phyloP scores from a whole-genome alignment of 371 early-diverging fungal genomes.

The Syncephalastrum contaminatum region DNA sequence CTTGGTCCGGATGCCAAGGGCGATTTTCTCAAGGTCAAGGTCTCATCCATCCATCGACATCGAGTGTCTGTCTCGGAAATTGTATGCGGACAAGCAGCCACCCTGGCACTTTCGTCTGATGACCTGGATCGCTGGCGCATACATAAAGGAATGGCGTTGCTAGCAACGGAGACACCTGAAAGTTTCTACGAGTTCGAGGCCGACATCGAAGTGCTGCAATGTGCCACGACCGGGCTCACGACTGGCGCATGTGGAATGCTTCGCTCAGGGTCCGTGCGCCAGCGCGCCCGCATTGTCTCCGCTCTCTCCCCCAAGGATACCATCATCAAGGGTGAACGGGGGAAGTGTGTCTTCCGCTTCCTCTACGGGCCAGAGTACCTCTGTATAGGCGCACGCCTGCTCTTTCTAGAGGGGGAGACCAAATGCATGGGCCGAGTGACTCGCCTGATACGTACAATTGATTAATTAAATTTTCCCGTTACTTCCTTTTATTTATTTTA shows the following conservation, averaged over 20 bases:
- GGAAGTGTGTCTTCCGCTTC: conserved; percentile 68
- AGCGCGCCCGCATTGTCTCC: conserved; percentile 65
- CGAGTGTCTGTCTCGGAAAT: conserved; percentile 72
- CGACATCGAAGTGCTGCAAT: conserved; percentile 78
- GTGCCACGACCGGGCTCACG: conserved; percentile 60
- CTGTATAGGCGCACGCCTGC: conserved; percentile 66
- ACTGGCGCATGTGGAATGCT: conserved; percentile 88
- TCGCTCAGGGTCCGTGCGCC: conserved; percentile 86
- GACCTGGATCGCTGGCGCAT: conserved; percentile 50
- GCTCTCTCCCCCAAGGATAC: conserved; percentile 9
- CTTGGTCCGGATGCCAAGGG: conserved; percentile 59
- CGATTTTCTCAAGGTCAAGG: conserved; percentile 44
- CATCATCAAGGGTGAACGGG: conserved; percentile 10
- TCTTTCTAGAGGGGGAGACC: conserved; percentile 80
- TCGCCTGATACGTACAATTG: conserved; percentile 5
- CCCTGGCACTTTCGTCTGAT: conserved; percentile 68
- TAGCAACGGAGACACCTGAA: conserved; percentile 46
- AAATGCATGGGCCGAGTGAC: conserved; percentile 90
- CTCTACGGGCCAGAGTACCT: conserved; percentile 83
- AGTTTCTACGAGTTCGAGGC: conserved; percentile 84
- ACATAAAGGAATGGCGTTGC: conserved; percentile 86
- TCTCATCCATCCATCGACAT: conserved; percentile 89
- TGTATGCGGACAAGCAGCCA: conserved; percentile 82
- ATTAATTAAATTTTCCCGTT: no score
- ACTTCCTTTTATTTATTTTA: no score